Evolutionary conservation across 2,329 filamentous ascomycete species (phyloP), one percentile per base, ranked within the genome.

Genomic region (Paracamarosporium sp.): DNA sequence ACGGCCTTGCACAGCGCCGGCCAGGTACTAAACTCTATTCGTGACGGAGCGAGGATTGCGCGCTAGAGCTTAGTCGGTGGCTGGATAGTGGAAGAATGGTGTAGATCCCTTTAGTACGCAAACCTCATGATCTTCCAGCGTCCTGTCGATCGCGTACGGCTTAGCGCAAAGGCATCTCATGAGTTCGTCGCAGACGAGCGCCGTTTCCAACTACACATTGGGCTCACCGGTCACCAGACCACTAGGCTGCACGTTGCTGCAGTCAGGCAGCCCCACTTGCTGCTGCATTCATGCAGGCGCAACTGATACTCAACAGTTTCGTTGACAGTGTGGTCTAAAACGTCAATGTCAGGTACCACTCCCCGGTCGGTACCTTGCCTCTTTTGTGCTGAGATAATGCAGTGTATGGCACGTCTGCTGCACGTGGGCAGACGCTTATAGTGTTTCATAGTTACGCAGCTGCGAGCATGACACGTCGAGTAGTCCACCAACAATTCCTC

Each of bases 21-120:
- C 35, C 48, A 51, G n/a, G 36, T 43, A 40, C 48, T 43, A 41
- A 51, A 51, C 48, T 31, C 36, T 43, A 41, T 51, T 51, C 3
- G 48, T 27, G 15, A 41, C 13, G 46, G 36, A 41, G 35, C 33
- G 48, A 22, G 28, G 17, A 36, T 41, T 11, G 24, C 11, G 36
- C 48, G 48, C 48, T 51, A 51, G 27, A 31, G 22, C 11, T 38
- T 38, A 38, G 31, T 38, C 20, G 46, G 25, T 31, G 20, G 31
- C 31, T 48, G 20, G 30, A 35, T n/a, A 36, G 20, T 45, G 13
- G 46, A 47, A 5, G 13, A 50, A 17, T 40, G 22, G 22, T 36
- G 48, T 51, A 51, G 48, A 51, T 51, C 48, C 35, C 36, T 51
- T 43, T 43, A 51, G 48, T 33, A 36, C 36, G 36, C 25, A 24